Conservation (phyloP, 2,329 filamentous ascomycete genomes). For the Phaeosphaeriaceae sp. region DNA sequence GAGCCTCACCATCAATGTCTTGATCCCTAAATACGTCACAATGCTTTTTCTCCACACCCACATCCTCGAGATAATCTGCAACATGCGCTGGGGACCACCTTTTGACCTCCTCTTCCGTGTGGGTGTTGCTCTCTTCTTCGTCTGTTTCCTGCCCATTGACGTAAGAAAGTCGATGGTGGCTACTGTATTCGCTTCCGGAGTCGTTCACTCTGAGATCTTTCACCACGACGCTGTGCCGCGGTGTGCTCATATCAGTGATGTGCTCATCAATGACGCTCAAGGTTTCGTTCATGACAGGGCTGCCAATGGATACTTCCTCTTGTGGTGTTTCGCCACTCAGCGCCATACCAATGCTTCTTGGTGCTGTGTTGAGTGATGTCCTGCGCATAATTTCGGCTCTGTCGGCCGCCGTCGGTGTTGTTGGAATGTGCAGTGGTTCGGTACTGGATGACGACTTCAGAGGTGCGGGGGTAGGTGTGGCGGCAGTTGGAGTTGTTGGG, state of each 20-base stretch:
- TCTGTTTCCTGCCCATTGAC: slow-evolving; percentile 95
- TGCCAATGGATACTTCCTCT: slow-evolving; percentile 58
- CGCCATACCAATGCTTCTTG: slow-evolving; percentile 45
- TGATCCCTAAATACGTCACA: slow-evolving; percentile 95
- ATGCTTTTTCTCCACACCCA: slow-evolving; percentile 85
- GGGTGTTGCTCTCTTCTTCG: slow-evolving; percentile 79
- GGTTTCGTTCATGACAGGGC: slow-evolving; percentile 90
- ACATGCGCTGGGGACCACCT: slow-evolving; percentile 82
- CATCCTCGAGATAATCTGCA: slow-evolving; percentile 84
- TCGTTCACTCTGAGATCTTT: slow-evolving; percentile 68
- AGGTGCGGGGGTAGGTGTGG: slow-evolving; percentile 14
- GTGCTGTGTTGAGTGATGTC: slow-evolving; percentile 29
- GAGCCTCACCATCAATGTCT: slow-evolving; percentile 91
- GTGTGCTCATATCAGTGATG: slow-evolving; percentile 81
- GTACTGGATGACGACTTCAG: slow-evolving; percentile 28
- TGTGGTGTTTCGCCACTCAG: slow-evolving; percentile 44
- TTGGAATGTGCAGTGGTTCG: slow-evolving; percentile 39
- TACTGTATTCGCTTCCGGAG: slow-evolving; percentile 90
- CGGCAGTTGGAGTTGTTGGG: slow-evolving; percentile 16
- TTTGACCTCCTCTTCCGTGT: slow-evolving; percentile 76
- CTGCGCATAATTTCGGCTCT: slow-evolving; percentile 21
- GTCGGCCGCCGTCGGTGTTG: slow-evolving; percentile 18
- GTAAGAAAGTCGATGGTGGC: slow-evolving; percentile 81
- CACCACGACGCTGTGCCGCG: slow-evolving; percentile 59
- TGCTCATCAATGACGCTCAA: slow-evolving; percentile 96